phyloP scores from a whole-genome alignment of 2,329 filamentous ascomycete genomes.

The Aspergillus ochraceoroseus region DNA sequence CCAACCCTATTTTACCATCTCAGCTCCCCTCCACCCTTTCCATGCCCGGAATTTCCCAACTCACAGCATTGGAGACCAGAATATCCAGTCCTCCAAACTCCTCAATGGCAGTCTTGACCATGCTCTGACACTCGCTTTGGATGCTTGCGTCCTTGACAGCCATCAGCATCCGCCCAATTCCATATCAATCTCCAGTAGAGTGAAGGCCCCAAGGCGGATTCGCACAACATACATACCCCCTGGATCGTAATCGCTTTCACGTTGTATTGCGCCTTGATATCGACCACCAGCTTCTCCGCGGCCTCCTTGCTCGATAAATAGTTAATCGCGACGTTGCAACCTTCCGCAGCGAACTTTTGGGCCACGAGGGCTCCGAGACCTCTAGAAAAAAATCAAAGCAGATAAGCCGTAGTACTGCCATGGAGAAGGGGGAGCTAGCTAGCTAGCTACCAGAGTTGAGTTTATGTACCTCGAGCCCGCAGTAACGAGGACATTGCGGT shows the following conservation, averaged over 20 bases:
- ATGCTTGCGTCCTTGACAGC: constrained; percentile 54
- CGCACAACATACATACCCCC: constrained; percentile 49
- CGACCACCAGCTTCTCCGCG: constrained; percentile 55
- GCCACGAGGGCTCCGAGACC: constrained; percentile 67
- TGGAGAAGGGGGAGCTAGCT: neutral
- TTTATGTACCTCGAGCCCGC: constrained; percentile 12
- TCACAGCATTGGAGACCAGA: constrained; percentile 67
- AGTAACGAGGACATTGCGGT: constrained; percentile 11
- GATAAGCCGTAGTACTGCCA: too few relatives aligned
- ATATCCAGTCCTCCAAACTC: constrained; percentile 68
- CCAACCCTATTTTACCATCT: constrained; percentile 48
- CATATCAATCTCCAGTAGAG: constrained; percentile 6
- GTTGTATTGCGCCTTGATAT: constrained; percentile 50
- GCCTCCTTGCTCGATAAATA: constrained; percentile 60
- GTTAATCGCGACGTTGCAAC: constrained; percentile 68
- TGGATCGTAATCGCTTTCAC: constrained; percentile 55
- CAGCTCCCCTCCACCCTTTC: neutral
- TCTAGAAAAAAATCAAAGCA: constrained; percentile 40
- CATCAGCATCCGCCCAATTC: neutral
- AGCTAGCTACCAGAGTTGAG: too few relatives aligned
- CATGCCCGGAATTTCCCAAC: constrained; percentile 14
- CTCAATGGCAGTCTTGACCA: constrained; percentile 57
- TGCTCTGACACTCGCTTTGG: constrained; percentile 54
- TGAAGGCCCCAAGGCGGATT: too few relatives aligned
- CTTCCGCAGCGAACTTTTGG: constrained; percentile 62